phyloP scores from a whole-genome alignment of 2,329 filamentous ascomycete genomes.

The Fusarium robinianum region DNA sequence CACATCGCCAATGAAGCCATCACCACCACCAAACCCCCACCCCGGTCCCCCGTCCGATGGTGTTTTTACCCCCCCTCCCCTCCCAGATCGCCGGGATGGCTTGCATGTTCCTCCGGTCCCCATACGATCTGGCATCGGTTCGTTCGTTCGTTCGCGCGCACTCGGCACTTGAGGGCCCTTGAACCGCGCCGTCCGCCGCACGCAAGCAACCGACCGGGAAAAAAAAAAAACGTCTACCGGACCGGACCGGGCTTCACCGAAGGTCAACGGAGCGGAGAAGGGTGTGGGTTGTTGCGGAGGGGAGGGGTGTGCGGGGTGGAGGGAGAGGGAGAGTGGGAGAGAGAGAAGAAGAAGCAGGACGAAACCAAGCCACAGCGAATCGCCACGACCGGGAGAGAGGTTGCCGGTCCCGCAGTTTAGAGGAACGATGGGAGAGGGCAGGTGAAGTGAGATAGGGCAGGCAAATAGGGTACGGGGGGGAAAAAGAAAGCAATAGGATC shows the following conservation, averaged over 20 bases:
- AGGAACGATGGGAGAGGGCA: constrained; percentile 1
- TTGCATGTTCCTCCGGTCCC: constrained; percentile 15
- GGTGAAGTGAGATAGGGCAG: background rate
- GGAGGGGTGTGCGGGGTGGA: constrained; percentile 1
- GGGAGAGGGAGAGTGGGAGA: constrained; percentile 9
- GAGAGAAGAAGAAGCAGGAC: constrained; percentile 1
- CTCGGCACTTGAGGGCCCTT: constrained; percentile 27
- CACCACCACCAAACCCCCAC: constrained; percentile 10
- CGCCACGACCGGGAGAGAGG: constrained; percentile 33
- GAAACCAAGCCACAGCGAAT: constrained; percentile 17
- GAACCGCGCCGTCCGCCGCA: too few species aligned
- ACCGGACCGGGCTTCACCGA: constrained; percentile 20
- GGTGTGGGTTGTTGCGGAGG: too few species aligned
- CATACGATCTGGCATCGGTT: constrained; percentile 23
- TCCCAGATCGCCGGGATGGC: background rate
- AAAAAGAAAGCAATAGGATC: too few species aligned
- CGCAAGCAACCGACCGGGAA: too few species aligned
- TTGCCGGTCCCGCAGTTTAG: constrained; percentile 32
- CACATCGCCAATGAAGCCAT: constrained; percentile 23
- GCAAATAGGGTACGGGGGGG: background rate
- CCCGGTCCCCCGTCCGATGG: constrained; percentile 18
- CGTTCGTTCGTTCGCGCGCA: constrained; percentile 21
- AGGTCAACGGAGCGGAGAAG: constrained; percentile 9
- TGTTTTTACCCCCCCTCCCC: constrained; percentile 24
- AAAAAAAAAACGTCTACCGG: too few species aligned